These are phyloP conservation scores for Exophiala bonariae DNA, from an alignment of 2,329 filamentous ascomycete genomes.

Conservation along the genomic window DNA sequence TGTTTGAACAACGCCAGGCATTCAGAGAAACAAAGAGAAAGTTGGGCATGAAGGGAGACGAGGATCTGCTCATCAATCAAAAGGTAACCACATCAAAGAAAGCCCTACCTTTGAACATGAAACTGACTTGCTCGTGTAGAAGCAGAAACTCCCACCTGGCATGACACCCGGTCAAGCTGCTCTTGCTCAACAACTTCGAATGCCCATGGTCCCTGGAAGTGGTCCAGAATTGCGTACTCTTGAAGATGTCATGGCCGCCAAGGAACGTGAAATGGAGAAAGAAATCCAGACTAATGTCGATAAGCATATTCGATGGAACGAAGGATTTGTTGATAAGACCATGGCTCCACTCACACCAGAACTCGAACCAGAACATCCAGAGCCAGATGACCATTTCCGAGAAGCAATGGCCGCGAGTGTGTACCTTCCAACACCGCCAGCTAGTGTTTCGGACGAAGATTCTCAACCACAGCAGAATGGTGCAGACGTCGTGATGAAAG, in stretches of 20 bases:
- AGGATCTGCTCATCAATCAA: conserved; percentile 92
- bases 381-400: conserved; percentile 58
- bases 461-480: conserved; percentile 14
- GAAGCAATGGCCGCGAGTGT: conserved; percentile 66
- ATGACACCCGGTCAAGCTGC: conserved; percentile 58
- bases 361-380: conserved; percentile 57
- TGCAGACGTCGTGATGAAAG: conserved; percentile 27
- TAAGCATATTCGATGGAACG: conserved; percentile 90
- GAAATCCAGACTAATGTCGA: conserved; percentile 85
- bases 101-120: conserved; percentile 34
- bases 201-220: conserved; percentile 64
- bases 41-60: conserved; percentile 85
- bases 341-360: conserved; percentile 80
- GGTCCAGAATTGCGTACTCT: conserved; percentile 79
- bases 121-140: conserved; percentile 53
- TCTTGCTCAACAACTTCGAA: conserved; percentile 65
- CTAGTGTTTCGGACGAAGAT: conserved; percentile 46
- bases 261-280: conserved; percentile 74
- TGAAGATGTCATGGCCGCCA: conserved; percentile 75
- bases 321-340: conserved; percentile 84
- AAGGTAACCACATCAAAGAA: conserved; percentile 54
- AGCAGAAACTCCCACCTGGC: conserved; percentile 69
- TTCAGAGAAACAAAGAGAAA: conserved; percentile 88
- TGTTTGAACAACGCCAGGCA: conserved; percentile 79
- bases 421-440: conserved; percentile 56